Percentiles rank a stretch among this genome's conserved stretches.
Conservation (phyloP, 2,329 filamentous ascomycete genomes). For the Fusarium annulatum region DNA sequence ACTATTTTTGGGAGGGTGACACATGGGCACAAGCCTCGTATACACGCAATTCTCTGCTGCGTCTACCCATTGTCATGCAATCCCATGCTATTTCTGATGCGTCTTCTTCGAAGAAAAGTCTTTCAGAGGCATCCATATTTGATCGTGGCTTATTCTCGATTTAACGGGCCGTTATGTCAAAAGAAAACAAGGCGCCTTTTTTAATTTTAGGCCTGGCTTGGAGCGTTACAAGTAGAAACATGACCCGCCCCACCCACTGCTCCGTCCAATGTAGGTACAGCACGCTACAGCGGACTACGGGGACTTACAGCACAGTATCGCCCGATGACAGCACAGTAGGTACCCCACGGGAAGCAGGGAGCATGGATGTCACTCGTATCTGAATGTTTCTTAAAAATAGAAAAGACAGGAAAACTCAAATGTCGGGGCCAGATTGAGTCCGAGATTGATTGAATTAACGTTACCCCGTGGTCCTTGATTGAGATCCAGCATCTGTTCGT, state of each 20-base stretch:
- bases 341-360: conserved; percentile 2
- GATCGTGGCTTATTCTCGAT: neutral
- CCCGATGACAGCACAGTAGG: neutral
- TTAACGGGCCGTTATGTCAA: conserved; percentile 9
- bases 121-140: neutral
- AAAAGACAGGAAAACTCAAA: neutral
- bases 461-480: neutral
- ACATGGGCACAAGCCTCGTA: conserved; percentile 24
- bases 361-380: conserved; percentile 11
- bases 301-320: conserved; percentile 12
- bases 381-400: conserved; percentile 6
- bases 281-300: neutral
- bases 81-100: neutral
- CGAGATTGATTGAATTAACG: conserved; percentile 3
- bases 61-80: conserved; percentile 1
- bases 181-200: neutral
- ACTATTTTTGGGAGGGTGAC: conserved; percentile 35
- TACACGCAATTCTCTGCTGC: conserved; percentile 19
- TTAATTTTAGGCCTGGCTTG: neutral
- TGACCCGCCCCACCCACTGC: neutral
- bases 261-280: conserved; percentile 21
- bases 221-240: conserved; percentile 21
- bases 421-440: neutral
- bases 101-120: neutral
- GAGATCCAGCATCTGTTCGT: neutral